Base-by-base conservation (phyloP, 495 filamentous ascomycete species). In the Neurospora sp. region DNA sequence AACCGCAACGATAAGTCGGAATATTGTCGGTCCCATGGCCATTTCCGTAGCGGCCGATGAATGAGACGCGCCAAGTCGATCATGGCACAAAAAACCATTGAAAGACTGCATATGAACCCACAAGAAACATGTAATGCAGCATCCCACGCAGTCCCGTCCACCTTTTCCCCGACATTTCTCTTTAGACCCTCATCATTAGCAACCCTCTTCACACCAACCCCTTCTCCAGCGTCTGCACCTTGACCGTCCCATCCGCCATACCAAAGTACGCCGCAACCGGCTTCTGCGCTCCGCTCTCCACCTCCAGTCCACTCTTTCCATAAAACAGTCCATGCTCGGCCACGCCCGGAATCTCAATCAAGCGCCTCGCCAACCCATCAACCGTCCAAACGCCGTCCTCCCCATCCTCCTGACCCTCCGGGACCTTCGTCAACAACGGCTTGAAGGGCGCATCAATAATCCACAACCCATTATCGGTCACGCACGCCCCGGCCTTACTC, bases 241-340 rank as follows among this genome's bases (percentile, higher is more conserved):
- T 38, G 0, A 82, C 80, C 8, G 44, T 78, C 78, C 86, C 40
- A 81, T 90, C 71, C 92, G 91, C 88, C 91, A 93, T 93, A 18
- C 96, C 96, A 81, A 98, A 98, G 82, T 98, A 99, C 40, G 93
- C 94, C 48, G 93, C 93, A 31, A 97, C 88, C 3, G 96, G 96
- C 81, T 93, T 95, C 84, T 97, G 93, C 3, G 94, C 96, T 40
- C 93, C 80, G 53, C 83, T 85, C 46, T 85, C 84, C 41, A 90
- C 89, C 80, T 94, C 83, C 4, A 86, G 80, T 5, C 94, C 94
- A 71, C 93, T 93, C 74, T 88, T 68, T 1, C 94, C 94, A 66
- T 87, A 88, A 85, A 99, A 99, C 41, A 98, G 86, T 40, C 96
- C 96, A 46, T 97, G 94, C 78, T 97, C 94, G 69, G 97, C 83